Evolutionary conservation across 768 basidiomycete species (phyloP).

Genomic region (Rhodotorula diobovata): DNA sequence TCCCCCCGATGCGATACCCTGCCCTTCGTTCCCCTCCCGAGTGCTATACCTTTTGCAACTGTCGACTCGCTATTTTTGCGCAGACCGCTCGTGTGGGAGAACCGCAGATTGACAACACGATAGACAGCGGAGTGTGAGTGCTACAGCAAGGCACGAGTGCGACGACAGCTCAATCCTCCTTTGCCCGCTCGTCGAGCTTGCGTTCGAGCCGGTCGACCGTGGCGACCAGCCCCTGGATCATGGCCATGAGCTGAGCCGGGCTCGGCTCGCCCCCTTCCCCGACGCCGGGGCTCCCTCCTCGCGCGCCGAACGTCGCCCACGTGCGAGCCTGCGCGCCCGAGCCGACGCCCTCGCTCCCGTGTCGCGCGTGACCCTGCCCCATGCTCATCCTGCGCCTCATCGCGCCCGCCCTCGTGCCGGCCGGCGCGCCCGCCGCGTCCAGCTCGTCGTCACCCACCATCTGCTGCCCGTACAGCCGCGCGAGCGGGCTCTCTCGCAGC

Average conservation of each 20-base stretch:
- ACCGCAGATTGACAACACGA: background rate
- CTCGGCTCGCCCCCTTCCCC: background rate
- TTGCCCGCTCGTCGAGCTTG: slow-evolving; percentile 46
- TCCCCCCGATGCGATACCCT: background rate
- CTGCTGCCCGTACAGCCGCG: slow-evolving; percentile 9
- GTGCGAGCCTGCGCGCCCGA: background rate
- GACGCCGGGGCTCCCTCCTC: background rate
- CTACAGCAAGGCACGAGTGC: slow-evolving; percentile 46
- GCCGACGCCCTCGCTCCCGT: slow-evolving; percentile 2
- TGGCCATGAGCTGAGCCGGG: slow-evolving; percentile 9
- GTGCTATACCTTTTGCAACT: background rate
- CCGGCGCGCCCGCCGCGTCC: background rate
- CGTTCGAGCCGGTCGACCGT: slow-evolving; percentile 49
- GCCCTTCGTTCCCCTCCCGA: background rate
- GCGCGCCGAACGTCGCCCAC: background rate
- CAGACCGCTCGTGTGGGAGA: background rate
- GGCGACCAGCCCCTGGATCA: slow-evolving; percentile 14
- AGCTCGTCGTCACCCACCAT: background rate
- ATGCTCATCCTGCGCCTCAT: slow-evolving; percentile 18
- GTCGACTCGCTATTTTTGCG: too few relatives aligned
- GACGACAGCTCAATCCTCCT: slow-evolving; percentile 41
- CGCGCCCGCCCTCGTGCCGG: background rate
- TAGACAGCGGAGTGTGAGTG: slow-evolving; percentile 43
- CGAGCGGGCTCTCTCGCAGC: slow-evolving; percentile 21
- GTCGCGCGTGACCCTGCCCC: background rate